Evolutionary conservation across 2,329 filamentous ascomycete species (phyloP), one percentile per base, ranked within the genome.

Genomic region (Canariomyces notabilis): DNA sequence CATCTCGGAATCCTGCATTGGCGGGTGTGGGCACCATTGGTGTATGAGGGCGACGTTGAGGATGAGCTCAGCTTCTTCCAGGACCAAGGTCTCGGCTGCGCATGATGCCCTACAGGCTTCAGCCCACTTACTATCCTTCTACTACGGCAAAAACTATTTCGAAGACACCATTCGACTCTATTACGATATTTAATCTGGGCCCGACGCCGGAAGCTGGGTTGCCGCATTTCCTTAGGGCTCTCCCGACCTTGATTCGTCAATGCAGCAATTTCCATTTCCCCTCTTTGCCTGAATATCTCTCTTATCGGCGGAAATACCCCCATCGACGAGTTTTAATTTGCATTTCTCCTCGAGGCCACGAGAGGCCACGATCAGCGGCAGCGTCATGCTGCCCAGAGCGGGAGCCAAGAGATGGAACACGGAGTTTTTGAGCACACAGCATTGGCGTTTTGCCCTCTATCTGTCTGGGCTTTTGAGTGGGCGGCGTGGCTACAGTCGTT

Each of bases 1-100:
- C 91, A 96, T 60, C 80, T 96, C 36, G 82, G 87, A 12, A 75
- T 93, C 5, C 69, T 97, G 19, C 89, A 96, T 66, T 96, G 90
- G 89, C 79, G 87, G 39, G 85, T 95, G 3, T 97, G 90, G 89
- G 78, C 79, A 1, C 79, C 80, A 2, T 71, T 95, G 43, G 80
- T 85, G 11, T 95, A 95, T 61, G 54, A 68, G 12, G 65, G 64
- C 20, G 72, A 71, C 21, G 49, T 58, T 22, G 65, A 70, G 42
- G 45, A 41, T 41, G 63, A 56, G 29, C 15, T 51, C 32, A 33
- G 11, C 33, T 29, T 16, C 11, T 32, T 45, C 11, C 44, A 45
- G 14, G 36, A 41, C 29, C 8, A 12, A n/a, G 19, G 6, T 7
- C 12, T 26, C 14, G 23, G 23, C 34, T 21, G 29, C 14, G 26